phyloP scores from a whole-genome alignment of 306 rosid species.

The Neltuma alba region DNA sequence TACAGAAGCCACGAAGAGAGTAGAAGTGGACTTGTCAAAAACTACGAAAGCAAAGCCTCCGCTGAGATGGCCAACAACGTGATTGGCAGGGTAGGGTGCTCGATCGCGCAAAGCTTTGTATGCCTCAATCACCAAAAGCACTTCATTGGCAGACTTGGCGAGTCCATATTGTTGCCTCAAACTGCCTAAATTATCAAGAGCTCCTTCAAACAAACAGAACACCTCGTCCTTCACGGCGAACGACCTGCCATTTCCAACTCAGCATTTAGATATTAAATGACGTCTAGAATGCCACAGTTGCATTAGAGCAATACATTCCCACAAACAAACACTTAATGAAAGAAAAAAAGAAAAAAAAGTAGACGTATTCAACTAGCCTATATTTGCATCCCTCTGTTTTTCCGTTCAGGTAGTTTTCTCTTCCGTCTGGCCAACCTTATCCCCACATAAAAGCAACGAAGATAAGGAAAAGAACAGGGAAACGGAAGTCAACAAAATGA shows the following conservation, averaged over 20 bases:
- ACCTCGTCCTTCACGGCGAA: conserved; percentile 96
- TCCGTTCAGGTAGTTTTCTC: not conserved
- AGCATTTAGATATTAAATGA: not conserved
- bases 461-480: conserved; percentile 24
- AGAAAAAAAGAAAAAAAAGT: not conserved
- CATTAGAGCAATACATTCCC: not conserved
- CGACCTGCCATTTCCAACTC: conserved; percentile 60
- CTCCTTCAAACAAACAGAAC: conserved; percentile 96
- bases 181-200: conserved; percentile 91
- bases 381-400: not conserved
- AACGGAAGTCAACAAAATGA: conserved; percentile 33
- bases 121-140: conserved; percentile 79
- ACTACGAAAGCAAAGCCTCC: conserved; percentile 89
- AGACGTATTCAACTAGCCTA: not conserved
- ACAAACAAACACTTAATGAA: not conserved
- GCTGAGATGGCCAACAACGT: conserved; percentile 85
- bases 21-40: conserved; percentile 88
- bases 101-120: conserved; percentile 96
- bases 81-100: conserved; percentile 95
- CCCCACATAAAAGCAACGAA: conserved; percentile 13
- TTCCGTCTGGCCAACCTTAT: conserved; percentile 35
- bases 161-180: conserved; percentile 91
- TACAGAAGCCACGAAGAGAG: conserved; percentile 93
- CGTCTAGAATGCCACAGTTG: not conserved
- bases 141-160: conserved; percentile 84